Evolutionary conservation across 331 rosid species (phyloP).

Genomic region (Acacia concinna): DNA sequence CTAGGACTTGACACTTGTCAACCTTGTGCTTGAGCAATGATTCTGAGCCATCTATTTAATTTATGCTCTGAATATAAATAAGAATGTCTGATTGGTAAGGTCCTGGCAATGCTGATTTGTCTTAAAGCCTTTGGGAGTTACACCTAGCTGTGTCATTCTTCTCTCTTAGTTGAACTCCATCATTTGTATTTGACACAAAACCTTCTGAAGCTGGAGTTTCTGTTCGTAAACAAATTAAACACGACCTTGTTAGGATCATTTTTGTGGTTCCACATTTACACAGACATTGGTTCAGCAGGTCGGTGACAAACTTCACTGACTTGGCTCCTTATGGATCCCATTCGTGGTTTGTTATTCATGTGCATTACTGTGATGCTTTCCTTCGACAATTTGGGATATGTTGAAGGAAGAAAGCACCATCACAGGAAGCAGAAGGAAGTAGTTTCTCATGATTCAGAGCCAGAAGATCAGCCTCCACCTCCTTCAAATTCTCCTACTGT

Average conservation of each 20-base stretch:
- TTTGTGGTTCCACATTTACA: slow-evolving; percentile 28
- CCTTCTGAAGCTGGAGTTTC: slow-evolving; percentile 24
- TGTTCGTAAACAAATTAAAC: slow-evolving; percentile 18
- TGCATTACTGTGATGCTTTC: slow-evolving; percentile 40
- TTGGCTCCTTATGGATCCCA: slow-evolving; percentile 40
- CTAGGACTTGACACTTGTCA: slow-evolving; percentile 48
- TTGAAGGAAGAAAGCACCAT: slow-evolving; percentile 71
- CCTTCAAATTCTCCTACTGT: slow-evolving; percentile 39
- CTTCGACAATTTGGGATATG: slow-evolving; percentile 44
- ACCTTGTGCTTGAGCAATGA: slow-evolving; percentile 21
- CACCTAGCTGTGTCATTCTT: not conserved
- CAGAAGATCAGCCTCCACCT: slow-evolving; percentile 31
- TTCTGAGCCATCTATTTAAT: slow-evolving; percentile 12
- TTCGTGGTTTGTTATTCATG: slow-evolving; percentile 30
- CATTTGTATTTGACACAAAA: slow-evolving; percentile 4
- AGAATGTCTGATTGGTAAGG: slow-evolving; percentile 29
- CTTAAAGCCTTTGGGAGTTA: slow-evolving; percentile 23
- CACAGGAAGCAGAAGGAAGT: slow-evolving; percentile 49
- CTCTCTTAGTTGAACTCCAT: not conserved
- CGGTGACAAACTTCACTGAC: not conserved
- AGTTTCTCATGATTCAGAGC: slow-evolving; percentile 28
- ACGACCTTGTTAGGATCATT: slow-evolving; percentile 2
- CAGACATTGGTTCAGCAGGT: slow-evolving; percentile 21
- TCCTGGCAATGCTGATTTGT: slow-evolving; percentile 35
- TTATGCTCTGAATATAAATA: slow-evolving; percentile 43